phyloP scores from a whole-genome alignment of 2,329 filamentous ascomycete genomes.

The Aureobasidium sp. region DNA sequence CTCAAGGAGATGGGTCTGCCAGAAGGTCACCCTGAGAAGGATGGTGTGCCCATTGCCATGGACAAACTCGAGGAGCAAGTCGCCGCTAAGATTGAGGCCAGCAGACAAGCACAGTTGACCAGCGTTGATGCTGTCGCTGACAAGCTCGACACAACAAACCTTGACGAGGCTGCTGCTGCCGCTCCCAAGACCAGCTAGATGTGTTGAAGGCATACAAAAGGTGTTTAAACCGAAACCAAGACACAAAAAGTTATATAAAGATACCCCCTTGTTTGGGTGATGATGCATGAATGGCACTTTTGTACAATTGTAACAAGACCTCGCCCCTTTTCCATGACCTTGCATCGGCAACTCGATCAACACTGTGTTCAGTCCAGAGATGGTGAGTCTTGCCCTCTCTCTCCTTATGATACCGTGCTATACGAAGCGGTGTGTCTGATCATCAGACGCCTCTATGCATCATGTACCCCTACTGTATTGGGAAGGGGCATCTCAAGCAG shows the following conservation, averaged over 20 bases:
- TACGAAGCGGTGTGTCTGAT: background rate
- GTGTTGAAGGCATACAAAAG: background rate
- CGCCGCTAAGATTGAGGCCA: slow-evolving; percentile 39
- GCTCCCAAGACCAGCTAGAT: slow-evolving; percentile 16
- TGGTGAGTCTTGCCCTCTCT: no score
- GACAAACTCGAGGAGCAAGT: slow-evolving; percentile 56
- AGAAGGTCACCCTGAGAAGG: slow-evolving; percentile 82
- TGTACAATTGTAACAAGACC: background rate
- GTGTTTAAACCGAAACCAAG: background rate
- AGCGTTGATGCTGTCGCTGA: slow-evolving; percentile 15
- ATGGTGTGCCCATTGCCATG: slow-evolving; percentile 67
- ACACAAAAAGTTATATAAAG: slow-evolving; percentile 3
- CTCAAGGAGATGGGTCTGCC: slow-evolving; percentile 77
- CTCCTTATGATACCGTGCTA: background rate
- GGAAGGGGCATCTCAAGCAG: background rate
- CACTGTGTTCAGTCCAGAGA: no score
- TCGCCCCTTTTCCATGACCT: no score
- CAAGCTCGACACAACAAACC: slow-evolving; percentile 10
- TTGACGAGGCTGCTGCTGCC: slow-evolving; percentile 17
- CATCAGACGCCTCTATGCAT: background rate
- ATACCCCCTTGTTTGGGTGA: slow-evolving; percentile 1
- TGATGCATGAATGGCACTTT: background rate
- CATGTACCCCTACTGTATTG: no score
- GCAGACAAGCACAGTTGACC: slow-evolving; percentile 19
- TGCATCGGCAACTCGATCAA: no score